Conservation (phyloP, 169 alveolate genomes). For the Cytauxzoon felis region DNA sequence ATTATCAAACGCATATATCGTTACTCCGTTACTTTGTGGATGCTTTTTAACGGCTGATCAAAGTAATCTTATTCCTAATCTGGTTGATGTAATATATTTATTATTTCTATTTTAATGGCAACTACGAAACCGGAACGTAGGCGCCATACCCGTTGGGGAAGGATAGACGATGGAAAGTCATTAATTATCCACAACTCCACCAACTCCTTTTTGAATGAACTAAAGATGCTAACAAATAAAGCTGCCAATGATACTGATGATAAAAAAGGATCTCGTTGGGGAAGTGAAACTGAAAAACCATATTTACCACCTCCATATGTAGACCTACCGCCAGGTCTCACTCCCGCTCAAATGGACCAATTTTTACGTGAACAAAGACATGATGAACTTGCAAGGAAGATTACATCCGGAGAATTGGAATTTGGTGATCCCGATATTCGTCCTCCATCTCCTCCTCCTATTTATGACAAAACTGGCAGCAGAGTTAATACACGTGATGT, state of each 20-base stretch:
- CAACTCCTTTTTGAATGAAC: slow-evolving; percentile 50
- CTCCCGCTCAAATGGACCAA: slow-evolving; percentile 83
- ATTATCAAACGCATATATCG: no score
- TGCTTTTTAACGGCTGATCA: no score
- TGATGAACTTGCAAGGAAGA: slow-evolving; percentile 81
- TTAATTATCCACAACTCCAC: slow-evolving; percentile 57
- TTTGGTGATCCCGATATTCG: slow-evolving; percentile 86
- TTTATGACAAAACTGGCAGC: slow-evolving; percentile 84
- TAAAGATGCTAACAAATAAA: slow-evolving; percentile 56
- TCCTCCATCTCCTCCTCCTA: slow-evolving; percentile 90
- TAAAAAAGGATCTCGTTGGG: slow-evolving; percentile 61
- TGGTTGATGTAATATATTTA: no score
- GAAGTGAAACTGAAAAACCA: slow-evolving; percentile 77
- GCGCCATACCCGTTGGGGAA: slow-evolving; percentile 61
- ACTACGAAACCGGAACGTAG: slow-evolving; percentile 19
- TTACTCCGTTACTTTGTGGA: no score
- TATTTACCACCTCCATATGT: slow-evolving; percentile 85
- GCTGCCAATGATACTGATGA: slow-evolving; percentile 49
- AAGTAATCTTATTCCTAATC: no score
- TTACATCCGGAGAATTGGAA: slow-evolving; percentile 81
- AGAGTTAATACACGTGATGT: slow-evolving; percentile 87
- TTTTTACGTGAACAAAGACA: slow-evolving; percentile 86
- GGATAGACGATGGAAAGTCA: slow-evolving; percentile 58
- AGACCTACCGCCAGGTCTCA: slow-evolving; percentile 86
- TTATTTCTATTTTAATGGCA: slow-evolving; percentile 4